Base-by-base conservation (phyloP, 768 basidiomycete genomes). In the Termitomyces sp. region DNA sequence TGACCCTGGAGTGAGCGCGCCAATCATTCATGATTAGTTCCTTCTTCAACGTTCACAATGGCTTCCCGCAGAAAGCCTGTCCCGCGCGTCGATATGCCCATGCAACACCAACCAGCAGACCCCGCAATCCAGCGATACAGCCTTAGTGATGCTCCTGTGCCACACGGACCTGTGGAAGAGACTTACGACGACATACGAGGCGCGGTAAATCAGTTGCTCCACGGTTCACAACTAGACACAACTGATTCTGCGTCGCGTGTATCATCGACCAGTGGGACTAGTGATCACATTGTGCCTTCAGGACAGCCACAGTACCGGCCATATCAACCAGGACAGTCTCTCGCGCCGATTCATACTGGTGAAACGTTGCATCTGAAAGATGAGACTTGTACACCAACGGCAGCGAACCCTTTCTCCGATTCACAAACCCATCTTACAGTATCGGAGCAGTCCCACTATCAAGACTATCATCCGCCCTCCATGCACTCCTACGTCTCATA, bases 301-400 rank as follows among this genome's bases (percentile, higher is more conserved):
- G 49, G 39, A 44, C 53, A 37, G 6, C 65, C 22, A 52, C 65
- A 71, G 54, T 79, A 78, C 57, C 69, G 66, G 27, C 79, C 78
- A 55, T 87, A 87, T 62, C 79, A 84, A 57, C 86, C 83, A 27
- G 86, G 85, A 2, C 84, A 86, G 65, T 76, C 76, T 54, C 73
- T 87, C 16, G 81, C 76, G 36, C 85, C 86, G 0, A 87, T 87
- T 45, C 74, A 82, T 55, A 87, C 86, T 6, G 86, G 86, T 36
- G 85, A 87, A 68, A 86, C 85, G 0, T 74, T 87, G 20, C 79
- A 86, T 51, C 67, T 85, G 9, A 78, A 80, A 4, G 74, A 74
- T 66, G 68, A 57, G 49, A 60, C 68, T 45, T 61, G 47, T 59
- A 66, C 54, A 68, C 62, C 64, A 65, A 49, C 30, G 22, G 51